Evolutionary conservation across 768 basidiomycete species (phyloP), one percentile per base, ranked within the genome.

Genomic region (Hygrophorus russula): DNA sequence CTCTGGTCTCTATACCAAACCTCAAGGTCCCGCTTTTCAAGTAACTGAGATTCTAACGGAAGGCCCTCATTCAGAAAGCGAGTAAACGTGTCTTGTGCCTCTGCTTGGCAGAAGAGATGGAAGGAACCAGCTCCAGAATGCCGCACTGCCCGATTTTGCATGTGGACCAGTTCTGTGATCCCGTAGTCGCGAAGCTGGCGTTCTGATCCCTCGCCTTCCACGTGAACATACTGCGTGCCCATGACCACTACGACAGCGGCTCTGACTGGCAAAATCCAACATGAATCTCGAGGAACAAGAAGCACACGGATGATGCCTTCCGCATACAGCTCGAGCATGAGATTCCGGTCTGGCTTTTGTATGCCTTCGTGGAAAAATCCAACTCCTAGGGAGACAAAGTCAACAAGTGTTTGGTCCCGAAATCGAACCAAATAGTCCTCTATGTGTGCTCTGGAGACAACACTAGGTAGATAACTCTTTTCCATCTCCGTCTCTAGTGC

Each of bases 51-150:
- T 62, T 99, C 96, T 29, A 97, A 64, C 1, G 91, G 89, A 15
- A 94, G 65, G 4, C 96, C 96, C 15, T 92, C 83, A 45, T 81
- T 79, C 49, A 99, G 63, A 67, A 94, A 91, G 18, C 83, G 79
- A 35, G 73, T 73, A 57, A 90, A 80, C 11, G 82, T 81, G 49
- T 90, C 86, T 48, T 78, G 76, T 38, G 81, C 76, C 58, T 96
- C 93, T 5, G 78, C 69, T 51, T 91, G 93, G 59, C 94, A 97
- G 56, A 99, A 86, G 36, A 98, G 62, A 54, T 83, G 70, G 64
- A 94, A 92, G 45, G 71, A 70, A 0, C 88, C 84, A 0, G 65
- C 51, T 8, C 67, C 69, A 1, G 68, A 62, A 49, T 80, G 77
- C 43, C 72, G 73, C 10, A 90, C 73, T 3, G 92, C 92, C 27